Conservation (phyloP, 2,329 filamentous ascomycete species). For the Calonectria pteridis region DNA sequence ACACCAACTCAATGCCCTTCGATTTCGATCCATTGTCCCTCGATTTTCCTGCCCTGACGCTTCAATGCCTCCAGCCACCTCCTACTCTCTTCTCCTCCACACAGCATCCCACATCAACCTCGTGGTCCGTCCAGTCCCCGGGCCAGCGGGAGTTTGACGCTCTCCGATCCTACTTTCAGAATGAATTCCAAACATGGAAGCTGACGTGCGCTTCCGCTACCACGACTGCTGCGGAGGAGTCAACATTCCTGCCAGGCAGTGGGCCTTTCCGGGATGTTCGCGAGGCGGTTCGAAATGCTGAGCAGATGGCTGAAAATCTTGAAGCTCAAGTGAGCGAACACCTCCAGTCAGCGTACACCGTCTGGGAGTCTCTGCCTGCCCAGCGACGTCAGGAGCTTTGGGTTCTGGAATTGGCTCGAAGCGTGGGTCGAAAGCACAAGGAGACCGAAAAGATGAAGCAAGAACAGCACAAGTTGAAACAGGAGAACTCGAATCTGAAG, state of each 20-base stretch:
- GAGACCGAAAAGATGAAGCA: slow-evolving; percentile 66
- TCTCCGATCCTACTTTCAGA: slow-evolving; percentile 74
- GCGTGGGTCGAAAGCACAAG: slow-evolving; percentile 68
- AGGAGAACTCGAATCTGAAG: slow-evolving; percentile 69
- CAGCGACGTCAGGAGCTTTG: slow-evolving; percentile 71
- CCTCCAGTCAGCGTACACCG: slow-evolving; percentile 79
- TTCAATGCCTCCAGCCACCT: slow-evolving; percentile 84
- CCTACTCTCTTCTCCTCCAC: slow-evolving; percentile 86
- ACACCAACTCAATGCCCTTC: slow-evolving; percentile 69
- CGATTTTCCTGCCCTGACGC: slow-evolving; percentile 86
- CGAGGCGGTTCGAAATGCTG: slow-evolving; percentile 61
- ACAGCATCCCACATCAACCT: slow-evolving; percentile 81
- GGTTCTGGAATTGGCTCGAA: slow-evolving; percentile 72
- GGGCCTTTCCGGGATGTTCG: slow-evolving; percentile 57
- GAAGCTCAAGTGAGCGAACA: slow-evolving; percentile 81
- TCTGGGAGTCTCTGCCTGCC: slow-evolving; percentile 76
- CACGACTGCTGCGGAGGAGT: slow-evolving; percentile 63
- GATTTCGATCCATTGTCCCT: slow-evolving; percentile 89
- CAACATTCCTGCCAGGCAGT: slow-evolving; percentile 60
- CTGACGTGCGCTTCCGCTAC: slow-evolving; percentile 64
- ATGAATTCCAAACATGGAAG: slow-evolving; percentile 77
- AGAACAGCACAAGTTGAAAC: slow-evolving; percentile 62
- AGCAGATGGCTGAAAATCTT: slow-evolving; percentile 68
- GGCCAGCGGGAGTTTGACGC: slow-evolving; percentile 80
- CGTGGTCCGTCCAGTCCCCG: slow-evolving; percentile 85